phyloP scores from a whole-genome alignment of 1,139 yeast genomes.

The Blastobotrys ciferrii region DNA sequence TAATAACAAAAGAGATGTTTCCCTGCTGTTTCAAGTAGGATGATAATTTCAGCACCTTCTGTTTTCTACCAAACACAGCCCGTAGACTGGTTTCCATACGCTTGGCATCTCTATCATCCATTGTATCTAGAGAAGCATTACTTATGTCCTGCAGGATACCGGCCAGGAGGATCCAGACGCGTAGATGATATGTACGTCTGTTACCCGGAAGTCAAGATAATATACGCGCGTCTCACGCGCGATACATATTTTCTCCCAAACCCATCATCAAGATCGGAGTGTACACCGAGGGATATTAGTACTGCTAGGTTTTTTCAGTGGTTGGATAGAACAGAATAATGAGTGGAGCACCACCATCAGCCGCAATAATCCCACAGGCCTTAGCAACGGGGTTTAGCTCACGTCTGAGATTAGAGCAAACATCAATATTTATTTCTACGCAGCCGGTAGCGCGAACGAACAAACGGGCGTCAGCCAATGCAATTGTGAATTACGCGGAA shows the following conservation, averaged over 20 bases:
- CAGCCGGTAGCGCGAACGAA: conserved; percentile 76
- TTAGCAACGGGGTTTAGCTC: conserved; percentile 67
- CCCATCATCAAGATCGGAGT: no score
- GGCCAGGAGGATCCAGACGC: no score
- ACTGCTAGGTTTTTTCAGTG: not conserved
- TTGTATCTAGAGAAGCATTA: no score
- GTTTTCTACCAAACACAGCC: not conserved
- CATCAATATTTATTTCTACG: conserved; percentile 63
- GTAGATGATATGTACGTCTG: no score
- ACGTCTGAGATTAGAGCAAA: conserved; percentile 62
- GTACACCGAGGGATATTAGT: not conserved
- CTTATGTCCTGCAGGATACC: no score
- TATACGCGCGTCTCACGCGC: no score
- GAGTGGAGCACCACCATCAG: not conserved
- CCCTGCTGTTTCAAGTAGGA: not conserved
- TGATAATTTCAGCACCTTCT: not conserved
- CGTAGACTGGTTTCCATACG: not conserved
- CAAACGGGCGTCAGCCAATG: conserved; percentile 58
- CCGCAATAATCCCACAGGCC: conserved; percentile 60
- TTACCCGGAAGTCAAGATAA: no score
- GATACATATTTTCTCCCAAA: no score
- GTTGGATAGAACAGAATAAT: not conserved
- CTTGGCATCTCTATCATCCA: not conserved
- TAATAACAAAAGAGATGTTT: not conserved
- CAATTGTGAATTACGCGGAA: conserved; percentile 82